A percentile compares a stretch with the other conserved stretches of the same genome.
Conservation (phyloP, 2,329 filamentous ascomycete genomes). For the Ophiocordyceps camponoti-rufipedis region DNA sequence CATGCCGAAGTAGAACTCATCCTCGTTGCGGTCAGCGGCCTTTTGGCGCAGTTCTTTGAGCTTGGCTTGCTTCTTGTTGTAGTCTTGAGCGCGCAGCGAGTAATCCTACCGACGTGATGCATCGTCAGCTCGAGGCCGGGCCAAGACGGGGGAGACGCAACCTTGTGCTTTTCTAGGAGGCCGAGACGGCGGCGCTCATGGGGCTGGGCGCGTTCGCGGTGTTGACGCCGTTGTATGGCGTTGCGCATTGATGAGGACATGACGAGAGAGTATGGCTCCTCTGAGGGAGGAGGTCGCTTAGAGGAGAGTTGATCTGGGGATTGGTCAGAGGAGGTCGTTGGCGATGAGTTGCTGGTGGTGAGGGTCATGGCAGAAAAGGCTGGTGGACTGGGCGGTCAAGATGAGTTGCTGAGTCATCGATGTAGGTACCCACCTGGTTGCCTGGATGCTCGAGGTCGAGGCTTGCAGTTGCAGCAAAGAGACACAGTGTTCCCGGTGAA, state of each 20-base stretch:
- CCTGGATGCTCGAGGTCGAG: no score
- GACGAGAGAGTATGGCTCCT: not conserved
- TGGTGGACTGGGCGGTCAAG: not conserved
- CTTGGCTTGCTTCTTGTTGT: slow-evolving; percentile 44
- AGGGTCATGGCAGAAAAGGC: not conserved
- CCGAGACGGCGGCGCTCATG: slow-evolving; percentile 71
- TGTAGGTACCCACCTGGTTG: no score
- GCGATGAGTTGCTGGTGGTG: not conserved
- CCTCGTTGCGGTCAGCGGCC: slow-evolving; percentile 47
- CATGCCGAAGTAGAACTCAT: slow-evolving; percentile 61
- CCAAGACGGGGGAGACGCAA: slow-evolving; percentile 17
- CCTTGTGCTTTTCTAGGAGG: slow-evolving; percentile 90
- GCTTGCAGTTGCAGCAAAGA: not conserved
- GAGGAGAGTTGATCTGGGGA: not conserved
- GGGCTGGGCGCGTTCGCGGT: slow-evolving; percentile 80
- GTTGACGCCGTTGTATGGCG: slow-evolving; percentile 61
- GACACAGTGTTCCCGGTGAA: not conserved
- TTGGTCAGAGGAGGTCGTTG: not conserved
- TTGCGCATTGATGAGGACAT: slow-evolving; percentile 42
- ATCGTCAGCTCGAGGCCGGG: not conserved
- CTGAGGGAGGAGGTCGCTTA: not conserved
- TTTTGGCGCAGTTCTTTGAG: slow-evolving; percentile 42
- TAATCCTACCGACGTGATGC: slow-evolving; percentile 30
- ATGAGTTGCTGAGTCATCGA: not conserved
- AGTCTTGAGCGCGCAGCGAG: slow-evolving; percentile 44